These are phyloP conservation scores for Vitis hybrid DNA, from an alignment of 177 flowering plant species.

Conservation along the genomic window DNA sequence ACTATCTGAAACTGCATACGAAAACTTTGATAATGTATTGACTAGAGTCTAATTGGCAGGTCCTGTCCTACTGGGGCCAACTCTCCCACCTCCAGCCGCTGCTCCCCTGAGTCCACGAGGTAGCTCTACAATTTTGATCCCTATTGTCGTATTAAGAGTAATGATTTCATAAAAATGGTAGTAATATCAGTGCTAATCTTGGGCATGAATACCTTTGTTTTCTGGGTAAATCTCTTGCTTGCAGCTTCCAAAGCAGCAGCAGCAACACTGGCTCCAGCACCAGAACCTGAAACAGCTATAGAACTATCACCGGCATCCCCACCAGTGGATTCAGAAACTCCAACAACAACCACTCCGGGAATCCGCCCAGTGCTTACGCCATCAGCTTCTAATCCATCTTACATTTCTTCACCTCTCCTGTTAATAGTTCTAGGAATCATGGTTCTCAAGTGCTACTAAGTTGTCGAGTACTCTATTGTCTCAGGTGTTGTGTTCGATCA, in stretches of 20 bases:
- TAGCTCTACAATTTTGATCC: neutral
- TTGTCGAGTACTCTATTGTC: too few species aligned
- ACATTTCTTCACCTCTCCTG: conserved; percentile 17
- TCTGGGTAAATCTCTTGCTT: neutral
- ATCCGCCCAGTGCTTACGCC: conserved; percentile 45
- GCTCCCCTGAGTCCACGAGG: conserved; percentile 46
- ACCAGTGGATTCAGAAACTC: conserved; percentile 24
- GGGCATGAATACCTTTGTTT: neutral
- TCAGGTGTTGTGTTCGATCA: neutral
- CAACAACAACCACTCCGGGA: conserved; percentile 32
- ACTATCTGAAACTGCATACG: too few species aligned
- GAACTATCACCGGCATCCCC: conserved; percentile 29
- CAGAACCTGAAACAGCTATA: conserved; percentile 9
- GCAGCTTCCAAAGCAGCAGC: conserved; percentile 37
- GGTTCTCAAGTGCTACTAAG: conserved; percentile 21
- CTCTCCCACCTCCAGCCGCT: conserved; percentile 35
- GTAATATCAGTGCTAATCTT: too few species aligned
- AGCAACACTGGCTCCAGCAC: conserved; percentile 17
- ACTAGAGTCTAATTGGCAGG: conserved; percentile 30
- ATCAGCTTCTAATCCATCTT: conserved; percentile 35
- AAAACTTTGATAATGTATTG: too few species aligned
- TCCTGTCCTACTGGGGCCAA: conserved; percentile 42
- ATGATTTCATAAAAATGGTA: too few species aligned
- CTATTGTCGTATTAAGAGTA: neutral
- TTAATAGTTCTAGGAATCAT: conserved; percentile 24